Evolutionary conservation across 2,329 filamentous ascomycete species (phyloP).

Genomic region (Colletotrichum cordylinicola): DNA sequence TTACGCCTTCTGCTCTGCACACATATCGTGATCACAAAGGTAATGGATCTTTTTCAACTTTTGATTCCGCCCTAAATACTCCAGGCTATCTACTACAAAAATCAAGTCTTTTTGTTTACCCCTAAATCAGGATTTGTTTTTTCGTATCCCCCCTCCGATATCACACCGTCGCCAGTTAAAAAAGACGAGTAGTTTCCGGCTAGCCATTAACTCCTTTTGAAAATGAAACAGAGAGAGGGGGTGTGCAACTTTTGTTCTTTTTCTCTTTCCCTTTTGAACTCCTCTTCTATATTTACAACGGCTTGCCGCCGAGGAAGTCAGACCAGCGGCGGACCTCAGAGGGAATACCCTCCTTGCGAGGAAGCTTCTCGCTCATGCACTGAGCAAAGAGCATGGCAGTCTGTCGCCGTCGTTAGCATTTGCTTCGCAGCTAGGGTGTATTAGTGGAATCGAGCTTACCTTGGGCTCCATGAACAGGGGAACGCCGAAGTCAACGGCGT

Average conservation of each 20-base stretch:
- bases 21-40: neutral
- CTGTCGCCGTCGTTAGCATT: slow-evolving; percentile 54
- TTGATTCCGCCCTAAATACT: neutral
- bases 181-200: slow-evolving; percentile 6
- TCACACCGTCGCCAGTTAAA: neutral
- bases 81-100: neutral
- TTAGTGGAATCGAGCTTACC: slow-evolving; percentile 53
- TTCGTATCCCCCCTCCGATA: neutral
- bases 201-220: slow-evolving; percentile 7
- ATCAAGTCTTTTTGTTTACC: neutral
- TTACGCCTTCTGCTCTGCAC: neutral
- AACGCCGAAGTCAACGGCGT: slow-evolving; percentile 97
- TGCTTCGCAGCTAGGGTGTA: neutral
- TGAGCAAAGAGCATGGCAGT: slow-evolving; percentile 95
- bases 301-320: slow-evolving; percentile 90
- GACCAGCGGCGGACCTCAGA: slow-evolving; percentile 93
- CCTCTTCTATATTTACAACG: slow-evolving; percentile 59
- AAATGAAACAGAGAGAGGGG: neutral
- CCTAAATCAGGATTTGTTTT: neutral
- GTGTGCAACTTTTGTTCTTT: neutral
- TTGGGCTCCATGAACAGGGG: slow-evolving; percentile 98
- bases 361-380: slow-evolving; percentile 97
- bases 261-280: neutral
- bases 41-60: neutral
- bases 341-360: slow-evolving; percentile 85